A percentile compares a stretch with the other conserved stretches of the same genome.
phyloP scores from a whole-genome alignment of 2,329 filamentous ascomycete genomes.

The Alternaria dauci region DNA sequence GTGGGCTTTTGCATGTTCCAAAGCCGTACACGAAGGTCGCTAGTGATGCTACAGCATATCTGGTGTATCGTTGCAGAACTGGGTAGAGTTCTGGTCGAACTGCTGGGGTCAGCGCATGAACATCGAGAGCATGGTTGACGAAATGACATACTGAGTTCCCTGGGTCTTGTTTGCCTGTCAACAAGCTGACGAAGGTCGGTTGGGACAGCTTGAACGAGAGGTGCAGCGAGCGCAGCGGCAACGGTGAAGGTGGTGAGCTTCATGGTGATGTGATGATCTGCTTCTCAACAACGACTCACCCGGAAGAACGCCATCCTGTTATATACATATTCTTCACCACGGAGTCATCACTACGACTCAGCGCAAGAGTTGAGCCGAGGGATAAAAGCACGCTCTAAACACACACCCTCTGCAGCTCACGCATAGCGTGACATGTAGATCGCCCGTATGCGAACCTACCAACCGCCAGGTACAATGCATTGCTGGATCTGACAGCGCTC shows the following conservation, averaged over 20 bases:
- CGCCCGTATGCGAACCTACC: background rate
- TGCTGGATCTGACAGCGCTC: background rate
- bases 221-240: slow-evolving; percentile 14
- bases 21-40: slow-evolving; percentile 24
- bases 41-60: slow-evolving; percentile 24
- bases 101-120: slow-evolving; percentile 1
- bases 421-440: background rate
- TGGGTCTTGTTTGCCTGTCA: slow-evolving; percentile 1
- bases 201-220: slow-evolving; percentile 14
- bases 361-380: background rate
- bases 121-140: too few relatives aligned
- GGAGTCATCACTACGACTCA: background rate
- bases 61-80: slow-evolving; percentile 23
- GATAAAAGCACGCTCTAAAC: background rate
- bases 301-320: background rate
- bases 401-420: background rate
- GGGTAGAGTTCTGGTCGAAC: slow-evolving; percentile 20
- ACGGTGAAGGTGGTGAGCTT: slow-evolving; percentile 16
- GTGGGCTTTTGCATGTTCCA: slow-evolving; percentile 21
- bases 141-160: slow-evolving; percentile 11
- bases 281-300: background rate
- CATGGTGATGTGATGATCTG: slow-evolving; percentile 5
- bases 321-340: background rate
- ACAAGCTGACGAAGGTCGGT: background rate
- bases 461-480: background rate